Conservation (phyloP, 1,139 yeast species). For the Sugiyamaella pinicola region DNA sequence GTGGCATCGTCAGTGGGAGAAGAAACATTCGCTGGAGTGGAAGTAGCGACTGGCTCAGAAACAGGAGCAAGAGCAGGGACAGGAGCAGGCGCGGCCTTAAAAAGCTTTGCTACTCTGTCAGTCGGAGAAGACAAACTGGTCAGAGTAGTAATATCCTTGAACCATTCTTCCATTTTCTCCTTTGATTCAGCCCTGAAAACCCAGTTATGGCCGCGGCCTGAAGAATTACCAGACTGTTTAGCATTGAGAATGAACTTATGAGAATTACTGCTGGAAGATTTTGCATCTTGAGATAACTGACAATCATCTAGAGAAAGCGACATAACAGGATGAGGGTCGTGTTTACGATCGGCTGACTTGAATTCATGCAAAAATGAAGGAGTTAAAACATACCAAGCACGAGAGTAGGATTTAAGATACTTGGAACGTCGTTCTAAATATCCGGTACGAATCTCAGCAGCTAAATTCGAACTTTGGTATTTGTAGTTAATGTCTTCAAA, state of each 20-base stretch:
- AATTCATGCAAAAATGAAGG: slow-evolving; percentile 89
- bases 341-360: slow-evolving; percentile 77
- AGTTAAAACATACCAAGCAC: slow-evolving; percentile 90
- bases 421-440: slow-evolving; percentile 86
- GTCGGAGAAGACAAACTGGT: slow-evolving; percentile 45
- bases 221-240: slow-evolving; percentile 53
- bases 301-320: slow-evolving; percentile 82
- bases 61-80: slow-evolving; percentile 24
- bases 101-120: slow-evolving; percentile 31
- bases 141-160: slow-evolving; percentile 67
- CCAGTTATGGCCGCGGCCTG: slow-evolving; percentile 83
- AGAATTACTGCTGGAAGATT: slow-evolving; percentile 64
- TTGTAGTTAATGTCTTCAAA: slow-evolving; percentile 64
- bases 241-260: slow-evolving; percentile 82
- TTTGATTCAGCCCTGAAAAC: slow-evolving; percentile 85
- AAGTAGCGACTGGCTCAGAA: not conserved
- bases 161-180: slow-evolving; percentile 82
- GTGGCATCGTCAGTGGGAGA: not conserved
- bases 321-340: slow-evolving; percentile 85
- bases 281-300: slow-evolving; percentile 77
- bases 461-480: slow-evolving; percentile 69
- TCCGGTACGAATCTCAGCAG: slow-evolving; percentile 75
- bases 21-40: slow-evolving; percentile 1
- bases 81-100: slow-evolving; percentile 25
- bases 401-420: slow-evolving; percentile 82